These are phyloP conservation scores for Boletus bicolor DNA, from an alignment of 768 basidiomycete genomes.

Conservation along the genomic window DNA sequence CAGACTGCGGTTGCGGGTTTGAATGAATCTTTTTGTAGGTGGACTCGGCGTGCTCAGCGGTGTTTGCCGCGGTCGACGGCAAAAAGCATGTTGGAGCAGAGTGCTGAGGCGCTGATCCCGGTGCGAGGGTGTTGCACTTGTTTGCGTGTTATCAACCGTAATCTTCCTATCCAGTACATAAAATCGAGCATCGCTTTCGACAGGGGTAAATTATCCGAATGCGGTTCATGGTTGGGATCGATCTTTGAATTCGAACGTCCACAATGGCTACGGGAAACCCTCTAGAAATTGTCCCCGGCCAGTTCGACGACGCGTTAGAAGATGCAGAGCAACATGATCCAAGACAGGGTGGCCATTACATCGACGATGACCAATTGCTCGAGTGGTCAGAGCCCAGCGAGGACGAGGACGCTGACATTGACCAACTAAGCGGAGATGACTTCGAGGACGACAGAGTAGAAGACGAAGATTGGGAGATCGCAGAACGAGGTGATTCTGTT, in stretches of 20 bases:
- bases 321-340: conserved; percentile 14
- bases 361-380: conserved; percentile 39
- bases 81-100: not conserved
- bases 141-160: conserved; percentile 10
- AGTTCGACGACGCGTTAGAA: conserved; percentile 61
- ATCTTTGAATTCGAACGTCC: not conserved
- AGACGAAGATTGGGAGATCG: conserved; percentile 87
- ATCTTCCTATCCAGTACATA: not conserved
- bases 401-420: conserved; percentile 19
- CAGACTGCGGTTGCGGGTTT: not conserved
- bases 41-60: conserved; percentile 1
- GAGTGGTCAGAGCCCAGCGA: conserved; percentile 31
- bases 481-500: conserved; percentile 63
- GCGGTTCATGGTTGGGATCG: not conserved
- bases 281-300: conserved; percentile 42
- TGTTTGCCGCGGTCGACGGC: not conserved
- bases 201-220: conserved; percentile 16
- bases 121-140: conserved; percentile 19
- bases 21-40: conserved; percentile 7
- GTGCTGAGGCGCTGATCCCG: conserved; percentile 1
- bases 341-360: conserved; percentile 38
- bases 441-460: conserved; percentile 65
- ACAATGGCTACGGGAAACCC: conserved; percentile 20
- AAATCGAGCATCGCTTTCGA: not conserved
- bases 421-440: conserved; percentile 43